Evolutionary conservation across 768 basidiomycete species (phyloP).

Genomic region (Podaxis sp.): DNA sequence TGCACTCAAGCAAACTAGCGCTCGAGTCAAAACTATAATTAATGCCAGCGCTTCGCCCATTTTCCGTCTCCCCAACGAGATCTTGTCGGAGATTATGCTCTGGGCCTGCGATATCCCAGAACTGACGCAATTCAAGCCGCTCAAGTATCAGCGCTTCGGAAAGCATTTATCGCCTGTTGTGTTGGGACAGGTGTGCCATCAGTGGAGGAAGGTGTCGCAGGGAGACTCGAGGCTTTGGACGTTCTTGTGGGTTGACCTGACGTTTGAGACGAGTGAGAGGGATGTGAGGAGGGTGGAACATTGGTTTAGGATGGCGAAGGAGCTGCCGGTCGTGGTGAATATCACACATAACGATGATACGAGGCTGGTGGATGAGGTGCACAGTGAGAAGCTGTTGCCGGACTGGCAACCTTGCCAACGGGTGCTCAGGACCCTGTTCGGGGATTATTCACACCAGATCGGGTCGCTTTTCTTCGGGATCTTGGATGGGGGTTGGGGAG

Average conservation of each 20-base stretch:
- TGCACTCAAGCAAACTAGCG: constrained; percentile 7
- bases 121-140: constrained; percentile 12
- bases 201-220: constrained; percentile 9
- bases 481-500: constrained; percentile 16
- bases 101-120: constrained; percentile 16
- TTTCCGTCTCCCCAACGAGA: constrained; percentile 15
- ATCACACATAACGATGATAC: constrained; percentile 15
- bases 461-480: constrained; percentile 14
- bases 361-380: constrained; percentile 14
- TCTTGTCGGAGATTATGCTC: constrained; percentile 15
- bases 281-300: constrained; percentile 10
- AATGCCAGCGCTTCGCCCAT: constrained; percentile 15
- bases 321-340: constrained; percentile 9
- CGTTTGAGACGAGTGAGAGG: constrained; percentile 10
- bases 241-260: constrained; percentile 15
- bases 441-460: constrained; percentile 2
- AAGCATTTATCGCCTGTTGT: constrained; percentile 10
- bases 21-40: constrained; percentile 10
- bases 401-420: constrained; percentile 15
- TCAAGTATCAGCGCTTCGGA: constrained; percentile 15
- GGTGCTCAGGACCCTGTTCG: constrained; percentile 9
- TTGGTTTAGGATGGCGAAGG: constrained; percentile 15
- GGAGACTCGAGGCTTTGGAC: constrained; percentile 15
- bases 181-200: constrained; percentile 14
- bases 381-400: constrained; percentile 15